These are phyloP conservation scores for Plasmopara muralis DNA, from an alignment of 352 stramenopile species.

Conservation along the genomic window DNA sequence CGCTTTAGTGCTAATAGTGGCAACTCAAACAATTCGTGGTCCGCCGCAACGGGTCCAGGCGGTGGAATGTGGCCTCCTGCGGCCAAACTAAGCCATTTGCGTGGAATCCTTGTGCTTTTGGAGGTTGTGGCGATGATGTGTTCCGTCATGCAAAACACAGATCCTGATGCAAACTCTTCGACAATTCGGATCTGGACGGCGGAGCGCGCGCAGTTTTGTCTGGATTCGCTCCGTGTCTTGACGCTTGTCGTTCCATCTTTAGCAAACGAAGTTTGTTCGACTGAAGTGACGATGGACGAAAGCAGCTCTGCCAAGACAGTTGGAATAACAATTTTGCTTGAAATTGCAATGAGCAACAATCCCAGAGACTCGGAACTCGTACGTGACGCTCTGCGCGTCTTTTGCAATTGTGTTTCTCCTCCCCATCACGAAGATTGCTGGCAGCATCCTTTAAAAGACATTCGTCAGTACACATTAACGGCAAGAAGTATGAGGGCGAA, in stretches of 20 bases:
- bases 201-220: constrained; percentile 72
- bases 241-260: constrained; percentile 68
- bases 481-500: constrained; percentile 58
- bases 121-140: constrained; percentile 72
- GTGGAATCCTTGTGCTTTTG: constrained; percentile 68
- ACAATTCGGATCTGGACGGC: constrained; percentile 62
- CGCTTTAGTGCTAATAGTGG: constrained; percentile 55
- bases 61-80: constrained; percentile 66
- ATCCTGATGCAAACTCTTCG: constrained; percentile 47
- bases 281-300: constrained; percentile 56
- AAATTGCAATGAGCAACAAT: constrained; percentile 72
- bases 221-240: constrained; percentile 67
- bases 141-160: constrained; percentile 43
- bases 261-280: constrained; percentile 68
- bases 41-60: constrained; percentile 38
- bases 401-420: constrained; percentile 80
- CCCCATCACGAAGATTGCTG: constrained; percentile 75
- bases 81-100: constrained; percentile 66
- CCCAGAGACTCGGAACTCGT: constrained; percentile 66
- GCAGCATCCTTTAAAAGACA: constrained; percentile 81
- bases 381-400: constrained; percentile 59
- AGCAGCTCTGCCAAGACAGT: constrained; percentile 27
- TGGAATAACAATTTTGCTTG: constrained; percentile 66
- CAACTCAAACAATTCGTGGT: constrained; percentile 47
- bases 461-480: constrained; percentile 72